phyloP scores from a whole-genome alignment of 192 early-diverging fungal genomes.

The Coemansia sp. region DNA sequence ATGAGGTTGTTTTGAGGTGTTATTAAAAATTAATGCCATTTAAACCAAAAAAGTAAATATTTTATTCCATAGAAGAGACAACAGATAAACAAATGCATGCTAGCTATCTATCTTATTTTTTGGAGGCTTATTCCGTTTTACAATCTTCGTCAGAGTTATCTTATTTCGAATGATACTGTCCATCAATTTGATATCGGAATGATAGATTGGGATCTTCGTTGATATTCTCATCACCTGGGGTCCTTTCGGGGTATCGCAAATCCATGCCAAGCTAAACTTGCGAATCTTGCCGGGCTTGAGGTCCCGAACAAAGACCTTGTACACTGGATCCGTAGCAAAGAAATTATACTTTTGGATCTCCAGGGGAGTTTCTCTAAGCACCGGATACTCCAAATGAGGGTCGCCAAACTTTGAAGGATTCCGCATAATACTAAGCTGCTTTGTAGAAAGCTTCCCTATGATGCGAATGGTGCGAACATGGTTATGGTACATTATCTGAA shows the following conservation, averaged over 20 bases:
- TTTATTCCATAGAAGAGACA: neutral
- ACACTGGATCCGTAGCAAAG: constrained; percentile 23
- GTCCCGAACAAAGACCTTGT: constrained; percentile 32
- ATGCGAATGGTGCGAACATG: constrained; percentile 45
- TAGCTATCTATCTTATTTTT: constrained; percentile 1
- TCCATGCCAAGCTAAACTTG: constrained; percentile 39
- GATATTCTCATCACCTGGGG: constrained; percentile 27
- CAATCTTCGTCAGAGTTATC: neutral
- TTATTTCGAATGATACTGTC: constrained; percentile 40
- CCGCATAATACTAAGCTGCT: constrained; percentile 7
- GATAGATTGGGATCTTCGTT: constrained; percentile 39
- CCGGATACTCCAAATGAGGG: constrained; percentile 44
- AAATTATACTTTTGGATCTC: constrained; percentile 33
- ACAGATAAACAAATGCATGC: neutral
- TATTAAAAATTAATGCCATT: no score
- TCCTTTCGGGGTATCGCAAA: constrained; percentile 10
- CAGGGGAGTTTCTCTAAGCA: constrained; percentile 34
- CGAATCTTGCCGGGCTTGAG: constrained; percentile 30
- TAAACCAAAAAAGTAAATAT: no score
- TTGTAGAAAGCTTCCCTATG: constrained; percentile 28
- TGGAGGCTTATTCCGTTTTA: neutral
- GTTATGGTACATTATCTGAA: constrained; percentile 34
- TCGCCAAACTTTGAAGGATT: constrained; percentile 12
- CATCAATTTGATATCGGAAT: constrained; percentile 40
- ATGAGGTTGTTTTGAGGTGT: no score